Percentiles rank a stretch among this genome's conserved stretches.
Evolutionary conservation across 2,329 filamentous ascomycete species (phyloP).

Genomic region (Epichloe hybrida): DNA sequence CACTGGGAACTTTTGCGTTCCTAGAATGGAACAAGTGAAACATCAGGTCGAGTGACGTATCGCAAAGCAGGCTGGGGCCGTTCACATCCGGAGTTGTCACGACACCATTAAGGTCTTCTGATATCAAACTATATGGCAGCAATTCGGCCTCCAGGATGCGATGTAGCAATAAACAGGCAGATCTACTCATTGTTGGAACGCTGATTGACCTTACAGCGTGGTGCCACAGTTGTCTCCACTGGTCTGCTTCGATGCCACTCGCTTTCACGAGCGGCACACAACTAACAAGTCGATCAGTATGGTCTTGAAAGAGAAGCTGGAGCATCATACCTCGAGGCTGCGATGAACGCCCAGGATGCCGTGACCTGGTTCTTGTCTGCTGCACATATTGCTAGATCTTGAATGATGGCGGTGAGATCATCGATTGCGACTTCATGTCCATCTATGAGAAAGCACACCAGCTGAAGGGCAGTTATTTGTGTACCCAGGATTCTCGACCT

Average conservation of each 20-base stretch:
- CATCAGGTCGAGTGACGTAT: conserved; percentile 66
- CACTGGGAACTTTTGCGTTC: conserved; percentile 53
- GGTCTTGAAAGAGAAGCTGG: not conserved
- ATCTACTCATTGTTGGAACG: conserved; percentile 56
- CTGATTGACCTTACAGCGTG: conserved; percentile 57
- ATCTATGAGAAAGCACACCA: conserved; percentile 43
- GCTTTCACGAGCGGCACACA: conserved; percentile 14
- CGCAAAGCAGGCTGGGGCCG: conserved; percentile 65
- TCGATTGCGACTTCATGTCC: conserved; percentile 31
- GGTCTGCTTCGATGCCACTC: conserved; percentile 23
- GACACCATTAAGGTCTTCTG: conserved; percentile 58
- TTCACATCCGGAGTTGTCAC: conserved; percentile 67
- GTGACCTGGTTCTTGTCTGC: conserved; percentile 54
- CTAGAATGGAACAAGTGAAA: conserved; percentile 51
- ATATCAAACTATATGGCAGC: conserved; percentile 53
- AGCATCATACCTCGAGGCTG: conserved; percentile 55
- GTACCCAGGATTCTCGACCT: conserved; percentile 28
- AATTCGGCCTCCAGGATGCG: conserved; percentile 52
- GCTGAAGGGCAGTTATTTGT: conserved; percentile 40
- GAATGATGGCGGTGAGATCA: conserved; percentile 41
- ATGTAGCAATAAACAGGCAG: conserved; percentile 61
- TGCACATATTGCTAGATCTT: conserved; percentile 43
- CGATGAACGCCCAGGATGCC: conserved; percentile 73
- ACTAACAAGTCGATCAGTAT: conserved; percentile 15
- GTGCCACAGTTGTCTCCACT: conserved; percentile 68